phyloP scores from a whole-genome alignment of 176 grass and related monocot species.

The Coix lacrymajobi region DNA sequence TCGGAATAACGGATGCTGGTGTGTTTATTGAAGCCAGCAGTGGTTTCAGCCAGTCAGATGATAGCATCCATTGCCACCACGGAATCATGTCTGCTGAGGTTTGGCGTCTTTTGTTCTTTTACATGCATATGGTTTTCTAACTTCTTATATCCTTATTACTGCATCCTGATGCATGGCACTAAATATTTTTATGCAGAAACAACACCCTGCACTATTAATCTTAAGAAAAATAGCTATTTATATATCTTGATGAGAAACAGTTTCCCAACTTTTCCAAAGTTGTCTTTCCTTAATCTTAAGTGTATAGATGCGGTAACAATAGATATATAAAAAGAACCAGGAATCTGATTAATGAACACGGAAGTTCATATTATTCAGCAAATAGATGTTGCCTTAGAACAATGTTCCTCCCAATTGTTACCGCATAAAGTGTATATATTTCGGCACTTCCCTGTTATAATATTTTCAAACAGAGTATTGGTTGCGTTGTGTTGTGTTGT shows the following conservation, averaged over 20 bases:
- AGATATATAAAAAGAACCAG: neutral
- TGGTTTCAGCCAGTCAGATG: constrained; percentile 72
- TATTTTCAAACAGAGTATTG: neutral
- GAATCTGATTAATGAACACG: neutral
- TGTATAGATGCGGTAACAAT: neutral
- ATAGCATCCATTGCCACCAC: constrained; percentile 88
- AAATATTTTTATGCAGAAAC: constrained; percentile 12
- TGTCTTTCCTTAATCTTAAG: neutral
- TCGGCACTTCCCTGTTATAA: neutral
- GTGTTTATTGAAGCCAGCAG: constrained; percentile 95
- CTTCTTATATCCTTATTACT: neutral
- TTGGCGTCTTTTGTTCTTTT: constrained; percentile 1
- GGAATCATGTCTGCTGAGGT: constrained; percentile 98
- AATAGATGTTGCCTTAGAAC: neutral
- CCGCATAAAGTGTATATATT: neutral
- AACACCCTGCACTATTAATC: neutral
- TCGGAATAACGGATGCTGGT: constrained; percentile 64
- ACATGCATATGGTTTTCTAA: neutral
- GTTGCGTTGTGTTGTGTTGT: neutral
- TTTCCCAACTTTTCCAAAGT: neutral
- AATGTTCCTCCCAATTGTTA: neutral
- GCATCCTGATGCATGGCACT: neutral
- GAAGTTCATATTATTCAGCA: neutral
- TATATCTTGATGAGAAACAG: neutral
- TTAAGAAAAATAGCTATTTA: neutral